These are phyloP conservation scores for Cochlearia excelsa DNA, from an alignment of 345 rosid genomes.

Conservation along the genomic window DNA sequence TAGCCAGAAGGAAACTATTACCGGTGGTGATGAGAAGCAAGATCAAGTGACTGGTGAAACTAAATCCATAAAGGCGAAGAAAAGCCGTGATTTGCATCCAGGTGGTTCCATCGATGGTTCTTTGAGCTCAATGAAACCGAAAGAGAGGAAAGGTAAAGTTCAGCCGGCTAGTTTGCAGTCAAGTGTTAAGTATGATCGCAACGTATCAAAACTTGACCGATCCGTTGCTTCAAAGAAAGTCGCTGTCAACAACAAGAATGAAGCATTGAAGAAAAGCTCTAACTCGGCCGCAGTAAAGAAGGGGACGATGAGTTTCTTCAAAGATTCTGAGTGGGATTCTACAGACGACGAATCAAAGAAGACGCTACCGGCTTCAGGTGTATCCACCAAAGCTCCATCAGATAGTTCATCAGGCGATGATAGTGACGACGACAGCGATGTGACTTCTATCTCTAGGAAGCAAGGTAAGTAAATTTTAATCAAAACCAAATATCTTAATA, in stretches of 20 bases:
- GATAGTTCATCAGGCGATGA: slow-evolving; percentile 48
- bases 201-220: slow-evolving; percentile 6
- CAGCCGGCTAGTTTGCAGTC: slow-evolving; percentile 33
- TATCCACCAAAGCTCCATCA: slow-evolving; percentile 60
- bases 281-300: slow-evolving; percentile 12
- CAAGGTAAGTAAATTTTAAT: slow-evolving; percentile 43
- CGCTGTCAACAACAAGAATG: slow-evolving; percentile 22
- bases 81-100: slow-evolving; percentile 31
- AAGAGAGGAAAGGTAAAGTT: slow-evolving; percentile 33
- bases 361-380: slow-evolving; percentile 36
- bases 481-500: background rate
- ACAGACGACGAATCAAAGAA: slow-evolving; percentile 33
- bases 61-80: slow-evolving; percentile 30
- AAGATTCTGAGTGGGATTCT: slow-evolving; percentile 44
- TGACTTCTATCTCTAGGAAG: slow-evolving; percentile 35
- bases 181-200: slow-evolving; percentile 28
- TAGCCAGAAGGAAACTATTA: slow-evolving; percentile 32
- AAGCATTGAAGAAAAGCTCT: slow-evolving; percentile 33
- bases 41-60: slow-evolving; percentile 33
- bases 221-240: slow-evolving; percentile 24
- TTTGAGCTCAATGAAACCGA: slow-evolving; percentile 34
- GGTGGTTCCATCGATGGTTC: slow-evolving; percentile 33
- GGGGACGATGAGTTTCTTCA: slow-evolving; percentile 24
- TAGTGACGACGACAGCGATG: slow-evolving; percentile 55
- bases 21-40: slow-evolving; percentile 32